A percentile compares a stretch with the other conserved stretches of the same genome.
phyloP scores from a whole-genome alignment of 208 protist genomes.

The Trypanosomatidae sp. region DNA sequence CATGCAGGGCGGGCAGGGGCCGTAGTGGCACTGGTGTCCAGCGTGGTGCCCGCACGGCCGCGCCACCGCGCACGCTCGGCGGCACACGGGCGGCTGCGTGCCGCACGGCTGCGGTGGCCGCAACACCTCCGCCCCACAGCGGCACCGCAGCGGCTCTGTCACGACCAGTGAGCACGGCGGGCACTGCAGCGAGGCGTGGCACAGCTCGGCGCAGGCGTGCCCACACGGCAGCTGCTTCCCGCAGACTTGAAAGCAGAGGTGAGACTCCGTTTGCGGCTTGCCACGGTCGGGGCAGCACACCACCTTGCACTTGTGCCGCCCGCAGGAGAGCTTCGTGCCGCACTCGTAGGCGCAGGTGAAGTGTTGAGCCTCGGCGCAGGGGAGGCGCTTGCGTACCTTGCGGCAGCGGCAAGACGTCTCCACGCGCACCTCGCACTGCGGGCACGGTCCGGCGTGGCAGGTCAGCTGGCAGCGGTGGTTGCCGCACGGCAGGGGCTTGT shows the following conservation, averaged over 20 bases:
- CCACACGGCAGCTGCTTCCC: conserved; percentile 64
- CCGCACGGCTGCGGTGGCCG: conserved; percentile 75
- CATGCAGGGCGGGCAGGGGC: conserved; percentile 64
- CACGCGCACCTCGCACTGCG: conserved; percentile 38
- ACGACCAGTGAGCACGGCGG: conserved; percentile 62
- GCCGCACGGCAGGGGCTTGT: conserved; percentile 58
- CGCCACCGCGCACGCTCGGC: conserved; percentile 34
- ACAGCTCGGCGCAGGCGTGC: conserved; percentile 68
- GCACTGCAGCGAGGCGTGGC: conserved; percentile 58
- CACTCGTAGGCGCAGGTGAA: conserved; percentile 60
- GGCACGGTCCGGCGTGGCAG: conserved; percentile 59
- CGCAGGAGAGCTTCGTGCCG: conserved; percentile 65
- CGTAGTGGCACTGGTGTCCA: conserved; percentile 69
- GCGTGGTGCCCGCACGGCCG: conserved; percentile 48
- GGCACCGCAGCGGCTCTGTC: conserved; percentile 51
- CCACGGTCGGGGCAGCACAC: conserved; percentile 59
- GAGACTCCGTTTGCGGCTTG: conserved; percentile 29
- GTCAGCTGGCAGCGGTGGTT: conserved; percentile 46
- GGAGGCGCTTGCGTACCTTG: conserved; percentile 43
- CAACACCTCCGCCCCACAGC: conserved; percentile 49
- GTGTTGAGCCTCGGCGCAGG: conserved; percentile 40
- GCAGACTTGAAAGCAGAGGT: conserved; percentile 56
- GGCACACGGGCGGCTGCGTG: conserved; percentile 56
- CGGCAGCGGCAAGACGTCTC: conserved; percentile 54
- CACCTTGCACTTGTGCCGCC: conserved; percentile 63